phyloP scores from a whole-genome alignment of 2,329 filamentous ascomycete species.

The Myrmaecium sp. region DNA sequence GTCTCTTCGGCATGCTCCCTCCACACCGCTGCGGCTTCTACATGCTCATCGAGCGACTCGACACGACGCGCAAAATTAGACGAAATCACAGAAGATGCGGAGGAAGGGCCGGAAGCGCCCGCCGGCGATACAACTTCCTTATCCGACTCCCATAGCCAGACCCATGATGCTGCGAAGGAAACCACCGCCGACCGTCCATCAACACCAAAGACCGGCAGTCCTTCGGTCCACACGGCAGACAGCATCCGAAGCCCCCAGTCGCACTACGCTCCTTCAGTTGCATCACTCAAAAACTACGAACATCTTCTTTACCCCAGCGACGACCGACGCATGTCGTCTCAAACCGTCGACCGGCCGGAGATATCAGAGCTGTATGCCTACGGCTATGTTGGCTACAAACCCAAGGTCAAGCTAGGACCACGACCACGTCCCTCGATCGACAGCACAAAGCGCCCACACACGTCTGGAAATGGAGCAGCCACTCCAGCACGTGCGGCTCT shows the following conservation, averaged over 20 bases:
- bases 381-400: conserved; percentile 40
- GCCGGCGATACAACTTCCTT: too few relatives aligned
- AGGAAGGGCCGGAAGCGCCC: conserved; percentile 40
- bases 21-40: conserved; percentile 73
- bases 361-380: conserved; percentile 26
- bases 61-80: conserved; percentile 60
- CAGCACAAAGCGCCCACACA: conserved; percentile 40
- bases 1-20: conserved; percentile 78
- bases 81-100: conserved; percentile 87
- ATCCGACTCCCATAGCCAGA: too few relatives aligned
- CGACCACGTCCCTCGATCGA: conserved; percentile 68
- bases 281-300: conserved; percentile 5
- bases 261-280: conserved; percentile 4
- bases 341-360: conserved; percentile 21
- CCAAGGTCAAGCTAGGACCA: conserved; percentile 79
- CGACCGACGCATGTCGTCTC: conserved; percentile 27
- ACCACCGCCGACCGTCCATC: conserved; percentile 3
- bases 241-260: conserved; percentile 8
- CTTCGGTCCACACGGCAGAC: conserved; percentile 7
- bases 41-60: conserved; percentile 70
- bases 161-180: too few relatives aligned
- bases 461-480: conserved; percentile 38
- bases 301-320: conserved; percentile 8
- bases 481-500: conserved; percentile 68
- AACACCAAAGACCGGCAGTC: conserved; percentile 3